Conservation (phyloP, 2,329 filamentous ascomycete species). For the Penicillium psychrosexuale region DNA sequence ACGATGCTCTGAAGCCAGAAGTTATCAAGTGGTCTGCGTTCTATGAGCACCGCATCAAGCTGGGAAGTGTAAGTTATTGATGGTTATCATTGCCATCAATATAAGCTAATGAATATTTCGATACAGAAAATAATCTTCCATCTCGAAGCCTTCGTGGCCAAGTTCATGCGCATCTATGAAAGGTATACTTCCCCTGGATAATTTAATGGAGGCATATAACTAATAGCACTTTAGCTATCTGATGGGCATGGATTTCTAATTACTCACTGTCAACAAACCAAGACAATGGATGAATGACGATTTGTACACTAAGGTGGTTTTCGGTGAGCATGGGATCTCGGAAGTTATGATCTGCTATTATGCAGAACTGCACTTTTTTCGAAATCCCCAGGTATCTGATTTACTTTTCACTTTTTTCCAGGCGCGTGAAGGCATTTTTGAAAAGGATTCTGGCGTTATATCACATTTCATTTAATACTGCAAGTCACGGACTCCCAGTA, state of each 20-base stretch:
- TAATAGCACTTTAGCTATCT: constrained; percentile 45
- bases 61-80: constrained; percentile 59
- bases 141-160: constrained; percentile 94
- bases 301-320: constrained; percentile 22
- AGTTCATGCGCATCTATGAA: constrained; percentile 95
- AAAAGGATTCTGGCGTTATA: constrained; percentile 9
- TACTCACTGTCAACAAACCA: constrained; percentile 1
- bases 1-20: constrained; percentile 85
- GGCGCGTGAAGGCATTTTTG: constrained; percentile 13
- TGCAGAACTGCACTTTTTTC: background rate
- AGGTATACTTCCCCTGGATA: constrained; percentile 57
- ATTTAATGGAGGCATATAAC: constrained; percentile 9
- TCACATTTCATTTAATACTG: background rate
- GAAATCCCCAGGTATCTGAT: background rate
- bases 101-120: constrained; percentile 2
- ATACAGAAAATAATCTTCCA: constrained; percentile 89
- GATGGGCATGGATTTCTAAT: constrained; percentile 75
- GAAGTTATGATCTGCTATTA: background rate
- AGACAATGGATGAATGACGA: constrained; percentile 30
- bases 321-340: background rate
- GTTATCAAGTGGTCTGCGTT: constrained; percentile 96
- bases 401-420: constrained; percentile 1
- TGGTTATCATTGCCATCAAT: too few relatives aligned
- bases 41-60: constrained; percentile 91
- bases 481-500: too few relatives aligned